These are phyloP conservation scores for Cyanidioschyzon merolae DNA, from an alignment of 23 red algal genomes.

Conservation along the genomic window DNA sequence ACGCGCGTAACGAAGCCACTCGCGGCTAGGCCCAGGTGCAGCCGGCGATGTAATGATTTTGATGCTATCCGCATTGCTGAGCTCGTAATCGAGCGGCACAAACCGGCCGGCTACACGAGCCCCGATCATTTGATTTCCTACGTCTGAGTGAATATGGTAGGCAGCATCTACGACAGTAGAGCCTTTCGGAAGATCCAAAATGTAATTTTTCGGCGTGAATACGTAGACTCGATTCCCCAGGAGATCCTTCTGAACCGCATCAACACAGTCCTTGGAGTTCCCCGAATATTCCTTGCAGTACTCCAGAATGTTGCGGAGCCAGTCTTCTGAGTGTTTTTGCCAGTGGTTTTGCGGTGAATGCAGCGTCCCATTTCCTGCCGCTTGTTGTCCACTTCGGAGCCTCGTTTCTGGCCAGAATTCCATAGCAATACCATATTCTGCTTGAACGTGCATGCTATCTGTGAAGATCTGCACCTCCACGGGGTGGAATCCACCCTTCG, in stretches of 20 bases:
- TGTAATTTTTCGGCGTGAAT: constrained; percentile 27
- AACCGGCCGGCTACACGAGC: constrained; percentile 19
- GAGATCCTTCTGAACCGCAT: constrained; percentile 25
- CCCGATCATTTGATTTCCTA: constrained; percentile 25
- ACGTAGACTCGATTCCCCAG: constrained; percentile 34
- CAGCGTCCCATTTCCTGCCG: background rate
- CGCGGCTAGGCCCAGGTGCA: constrained; percentile 6
- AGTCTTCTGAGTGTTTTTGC: background rate
- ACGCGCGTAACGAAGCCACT: constrained; percentile 7
- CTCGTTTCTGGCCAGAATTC: constrained; percentile 3
- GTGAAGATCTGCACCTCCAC: constrained; percentile 33
- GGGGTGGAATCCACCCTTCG: constrained; percentile 9
- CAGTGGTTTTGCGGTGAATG: background rate
- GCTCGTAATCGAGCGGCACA: constrained; percentile 20
- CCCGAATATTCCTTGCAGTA: constrained; percentile 8
- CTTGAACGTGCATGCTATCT: constrained; percentile 20
- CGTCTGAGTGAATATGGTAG: constrained; percentile 11
- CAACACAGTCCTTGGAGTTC: constrained; percentile 23
- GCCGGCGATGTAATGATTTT: constrained; percentile 5
- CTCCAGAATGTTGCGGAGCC: constrained; percentile 24
- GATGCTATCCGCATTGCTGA: constrained; percentile 28
- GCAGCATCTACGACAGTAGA: constrained; percentile 29
- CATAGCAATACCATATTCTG: constrained; percentile 22
- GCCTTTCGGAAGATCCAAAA: constrained; percentile 26
- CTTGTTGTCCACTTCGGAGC: background rate